A percentile compares a stretch with the other conserved stretches of the same genome.
These are phyloP conservation scores for Allantophomopsis cytisporea DNA, from an alignment of 2,329 filamentous ascomycete species.

Conservation along the genomic window DNA sequence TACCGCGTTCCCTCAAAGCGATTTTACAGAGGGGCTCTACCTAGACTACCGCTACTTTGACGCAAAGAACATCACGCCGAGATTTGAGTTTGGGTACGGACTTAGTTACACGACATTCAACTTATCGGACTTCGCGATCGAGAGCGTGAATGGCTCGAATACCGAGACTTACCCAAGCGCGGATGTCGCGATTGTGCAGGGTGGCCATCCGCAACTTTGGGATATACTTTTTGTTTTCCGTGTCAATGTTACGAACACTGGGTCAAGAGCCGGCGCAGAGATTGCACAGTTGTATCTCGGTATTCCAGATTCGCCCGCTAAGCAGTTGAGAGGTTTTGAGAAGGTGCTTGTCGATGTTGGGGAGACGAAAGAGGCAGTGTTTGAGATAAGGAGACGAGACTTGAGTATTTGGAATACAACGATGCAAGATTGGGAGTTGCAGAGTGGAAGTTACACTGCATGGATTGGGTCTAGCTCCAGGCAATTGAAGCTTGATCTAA, in stretches of 20 bases:
- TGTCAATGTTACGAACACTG: conserved; percentile 43
- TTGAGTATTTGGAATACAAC: conserved; percentile 73
- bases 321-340: conserved; percentile 68
- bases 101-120: conserved; percentile 55
- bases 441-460: conserved; percentile 13
- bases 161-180: conserved; percentile 12
- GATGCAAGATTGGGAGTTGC: conserved; percentile 67
- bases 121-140: conserved; percentile 31
- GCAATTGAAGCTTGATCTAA: conserved; percentile 8
- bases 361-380: conserved; percentile 49
- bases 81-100: conserved; percentile 78
- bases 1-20: conserved; percentile 61
- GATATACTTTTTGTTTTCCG: conserved; percentile 34
- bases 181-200: conserved; percentile 23
- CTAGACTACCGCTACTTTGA: conserved; percentile 89
- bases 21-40: conserved; percentile 72
- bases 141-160: conserved; percentile 23
- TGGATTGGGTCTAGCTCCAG: conserved; percentile 15
- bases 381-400: conserved; percentile 65
- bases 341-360: conserved; percentile 59
- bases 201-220: conserved; percentile 25
- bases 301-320: conserved; percentile 51
- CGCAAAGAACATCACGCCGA: conserved; percentile 56
- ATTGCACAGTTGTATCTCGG: conserved; percentile 57
- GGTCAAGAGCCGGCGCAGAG: conserved; percentile 35